phyloP scores from a whole-genome alignment of 805 yeast species.

The Ogataea pignaliae region DNA sequence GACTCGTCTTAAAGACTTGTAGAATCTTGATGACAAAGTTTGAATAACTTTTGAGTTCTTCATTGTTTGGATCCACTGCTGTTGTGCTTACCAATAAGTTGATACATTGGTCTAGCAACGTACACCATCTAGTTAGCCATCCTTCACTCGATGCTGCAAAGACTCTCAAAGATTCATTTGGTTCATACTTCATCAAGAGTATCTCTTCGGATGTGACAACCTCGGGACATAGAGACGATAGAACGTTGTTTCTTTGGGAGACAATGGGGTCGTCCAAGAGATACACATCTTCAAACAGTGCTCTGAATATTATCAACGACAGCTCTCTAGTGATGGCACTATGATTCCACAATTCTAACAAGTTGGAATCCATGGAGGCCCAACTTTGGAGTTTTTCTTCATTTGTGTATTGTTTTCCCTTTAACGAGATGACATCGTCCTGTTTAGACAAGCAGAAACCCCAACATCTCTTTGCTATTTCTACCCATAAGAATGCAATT shows the following conservation, averaged over 20 bases:
- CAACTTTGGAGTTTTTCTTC: conserved; percentile 63
- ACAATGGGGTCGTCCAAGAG: conserved; percentile 90
- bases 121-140: conserved; percentile 82
- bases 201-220: conserved; percentile 69
- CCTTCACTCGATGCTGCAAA: conserved; percentile 75
- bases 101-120: conserved; percentile 43
- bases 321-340: conserved; percentile 67
- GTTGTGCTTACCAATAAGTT: conserved; percentile 21
- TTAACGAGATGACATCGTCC: conserved; percentile 16
- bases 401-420: conserved; percentile 30
- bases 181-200: conserved; percentile 58
- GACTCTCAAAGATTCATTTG: conserved; percentile 54
- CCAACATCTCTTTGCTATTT: conserved; percentile 88
- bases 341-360: conserved; percentile 70
- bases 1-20: conserved; percentile 81
- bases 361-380: conserved; percentile 79
- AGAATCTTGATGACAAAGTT: conserved; percentile 61
- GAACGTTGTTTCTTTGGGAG: conserved; percentile 66
- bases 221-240: conserved; percentile 80
- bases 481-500: conserved; percentile 86
- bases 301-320: conserved; percentile 71
- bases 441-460: conserved; percentile 54
- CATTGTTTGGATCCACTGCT: conserved; percentile 1
- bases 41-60: conserved; percentile 7
- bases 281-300: conserved; percentile 89